A percentile compares a stretch with the other conserved stretches of the same genome.
Evolutionary conservation across 2,329 filamentous ascomycete genomes (phyloP).

Genomic region (Colletotrichum tropicale): DNA sequence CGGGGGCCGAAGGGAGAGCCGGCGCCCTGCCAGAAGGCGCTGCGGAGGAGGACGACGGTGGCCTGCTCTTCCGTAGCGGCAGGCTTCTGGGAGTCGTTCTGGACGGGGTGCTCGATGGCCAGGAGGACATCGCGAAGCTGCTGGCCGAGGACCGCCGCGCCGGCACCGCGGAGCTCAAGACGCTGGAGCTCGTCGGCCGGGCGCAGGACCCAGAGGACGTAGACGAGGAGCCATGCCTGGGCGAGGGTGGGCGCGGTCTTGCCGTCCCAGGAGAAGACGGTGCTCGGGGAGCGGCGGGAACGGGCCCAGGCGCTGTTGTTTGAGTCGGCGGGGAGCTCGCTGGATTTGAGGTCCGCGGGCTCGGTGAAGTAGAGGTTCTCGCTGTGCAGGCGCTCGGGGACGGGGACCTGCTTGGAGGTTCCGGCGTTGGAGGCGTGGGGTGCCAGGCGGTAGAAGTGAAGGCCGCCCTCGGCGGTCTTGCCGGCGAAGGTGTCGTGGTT

Average conservation of each 20-base stretch:
- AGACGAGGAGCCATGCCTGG: conserved; percentile 58
- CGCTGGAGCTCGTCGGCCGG: conserved; percentile 54
- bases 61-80: conserved; percentile 31
- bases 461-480: conserved; percentile 20
- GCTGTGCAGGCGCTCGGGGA: conserved; percentile 37
- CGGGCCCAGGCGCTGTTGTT: conserved; percentile 63
- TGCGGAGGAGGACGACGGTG: conserved; percentile 49
- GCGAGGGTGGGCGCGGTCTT: conserved; percentile 46
- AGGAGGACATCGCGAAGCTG: conserved; percentile 53
- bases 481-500: conserved; percentile 22
- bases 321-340: conserved; percentile 51
- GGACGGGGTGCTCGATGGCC: conserved; percentile 51
- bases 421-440: conserved; percentile 27
- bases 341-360: conserved; percentile 51
- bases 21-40: conserved; percentile 74
- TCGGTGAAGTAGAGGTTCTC: conserved; percentile 48
- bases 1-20: conserved; percentile 70
- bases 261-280: conserved; percentile 48
- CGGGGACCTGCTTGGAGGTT: conserved; percentile 30
- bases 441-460: conserved; percentile 38
- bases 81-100: conserved; percentile 32
- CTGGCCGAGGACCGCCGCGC: conserved; percentile 34
- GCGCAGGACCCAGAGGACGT: conserved; percentile 56
- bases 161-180: conserved; percentile 45
- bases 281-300: conserved; percentile 56